Evolutionary conservation across 257 asterid genomes (phyloP), one percentile per base, ranked within the genome.

Genomic region (Ligustrum vulgare): DNA sequence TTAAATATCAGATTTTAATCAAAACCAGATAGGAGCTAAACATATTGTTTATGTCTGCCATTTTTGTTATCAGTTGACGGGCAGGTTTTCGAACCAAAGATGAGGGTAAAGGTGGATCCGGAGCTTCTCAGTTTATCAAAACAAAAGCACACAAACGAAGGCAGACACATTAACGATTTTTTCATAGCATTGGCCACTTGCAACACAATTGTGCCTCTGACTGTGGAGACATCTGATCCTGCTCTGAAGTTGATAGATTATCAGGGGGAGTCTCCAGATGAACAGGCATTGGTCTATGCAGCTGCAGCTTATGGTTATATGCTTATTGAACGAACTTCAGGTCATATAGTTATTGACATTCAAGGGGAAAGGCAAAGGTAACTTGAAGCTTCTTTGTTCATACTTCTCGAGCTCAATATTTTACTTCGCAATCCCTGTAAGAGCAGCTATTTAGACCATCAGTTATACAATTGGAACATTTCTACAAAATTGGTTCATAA

Each of bases 211-310:
- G 99, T 95, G 77, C 98, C 99, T 81, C 82, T 93, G 69, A 80
- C 85, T 39, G 80, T 78, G 22, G 97, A 89, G 67, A 89, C 97
- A 25, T 74, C 96, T 63, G 97, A 93, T 87, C 97, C 99, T 74
- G 75, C 87, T 72, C 82, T 87, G 35, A 95, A 84, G 80, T 75
- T 91, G 87, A 84, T 95, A 36, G 97, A 95, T 72, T 95, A 91
- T 82, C 98, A 95, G 71, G 99, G 99, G 68, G 99, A 95, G 82
- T 95, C 99, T 70, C 99, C 99, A 4, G 99, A 95, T 86, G 99
- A 95, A 80, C 99, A 95, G 87, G 97, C 99, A 72, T 83, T 95
- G 87, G 98, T 85, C 45, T 95, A 90, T 87, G 98, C 99, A 49
- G 97, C 99, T 77, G 98, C 98, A 18, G 81, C 96, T 25, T 93